Evolutionary conservation across 371 early-diverging fungal species (phyloP), one percentile per base, ranked within the genome.

Genomic region (Mortierella polycephala): DNA sequence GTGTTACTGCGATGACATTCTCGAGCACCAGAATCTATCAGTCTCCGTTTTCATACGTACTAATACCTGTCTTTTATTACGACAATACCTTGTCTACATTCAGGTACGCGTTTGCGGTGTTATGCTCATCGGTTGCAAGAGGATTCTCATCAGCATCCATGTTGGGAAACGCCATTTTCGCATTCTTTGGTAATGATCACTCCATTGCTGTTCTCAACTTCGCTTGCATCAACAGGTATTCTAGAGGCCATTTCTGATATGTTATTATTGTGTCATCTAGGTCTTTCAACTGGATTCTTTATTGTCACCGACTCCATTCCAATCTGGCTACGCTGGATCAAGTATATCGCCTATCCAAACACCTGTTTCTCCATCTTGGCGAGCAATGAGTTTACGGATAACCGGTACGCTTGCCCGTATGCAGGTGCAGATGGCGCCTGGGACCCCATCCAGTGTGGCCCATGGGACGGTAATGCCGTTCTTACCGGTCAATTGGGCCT

Each of bases 261-360:
- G 52, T 18, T 18, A 41, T 30, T 5, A 14, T 20, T 41, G 49
- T 47, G 23, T 14, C 8, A 0, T 23, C n/a, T 57, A 74, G 74
- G 77, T 1, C 66, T 77, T 5, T 67, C 77, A 3, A 77, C 77
- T 45, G 77, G 77, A 1, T 77, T 68, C 59, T 77, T 77, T 46
- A 64, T 77, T 16, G 72, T 77, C 21, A 68, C 65, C 4, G 71
- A 72, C 42, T 64, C 63, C 14, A 77, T 77, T 30, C 77, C 77
- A 18, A 64, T 20, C 14, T 77, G 77, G 77, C 52, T 77, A 14
- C 72, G 72, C n/a, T 77, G 77, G 77, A 71, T 77, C 44, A 62
- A 57, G 18, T 71, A 71, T n/a, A 12, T 77, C 16, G 72, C 77
- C 0, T 77, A 71, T 9, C 57, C 72, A 39, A 77, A 65, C 44